A percentile compares a stretch with the other conserved stretches of the same genome.
Evolutionary conservation across 257 asterid species (phyloP).

Genomic region (Cinchona pubescens): DNA sequence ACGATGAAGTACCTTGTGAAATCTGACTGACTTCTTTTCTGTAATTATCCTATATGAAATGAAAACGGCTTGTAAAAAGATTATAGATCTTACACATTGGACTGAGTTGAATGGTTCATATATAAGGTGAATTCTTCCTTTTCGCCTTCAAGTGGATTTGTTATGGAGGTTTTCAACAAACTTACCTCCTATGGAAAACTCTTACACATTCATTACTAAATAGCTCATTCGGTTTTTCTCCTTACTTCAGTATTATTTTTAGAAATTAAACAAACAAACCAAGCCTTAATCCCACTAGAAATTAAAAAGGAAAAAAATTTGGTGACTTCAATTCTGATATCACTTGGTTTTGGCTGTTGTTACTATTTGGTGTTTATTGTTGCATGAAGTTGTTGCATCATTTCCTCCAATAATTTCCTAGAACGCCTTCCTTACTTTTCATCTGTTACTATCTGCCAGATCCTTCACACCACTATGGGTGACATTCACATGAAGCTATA

Average conservation of each 20-base stretch:
- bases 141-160: background rate
- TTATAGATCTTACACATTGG: background rate
- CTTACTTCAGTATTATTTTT: background rate
- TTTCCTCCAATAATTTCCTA: background rate
- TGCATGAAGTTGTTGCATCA: background rate
- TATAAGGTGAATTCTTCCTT: background rate
- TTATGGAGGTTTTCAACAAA: background rate
- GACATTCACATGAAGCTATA: slow-evolving; percentile 88
- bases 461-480: slow-evolving; percentile 95
- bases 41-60: background rate
- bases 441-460: slow-evolving; percentile 41
- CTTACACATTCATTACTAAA: background rate
- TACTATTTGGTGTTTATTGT: background rate
- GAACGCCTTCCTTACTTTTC: background rate
- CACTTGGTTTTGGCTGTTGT: background rate
- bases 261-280: too few relatives aligned
- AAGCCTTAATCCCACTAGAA: too few relatives aligned
- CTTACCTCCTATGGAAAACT: background rate
- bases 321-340: background rate
- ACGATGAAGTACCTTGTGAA: background rate
- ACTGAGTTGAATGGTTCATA: background rate
- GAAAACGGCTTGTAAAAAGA: background rate
- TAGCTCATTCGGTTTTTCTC: background rate
- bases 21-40: background rate
- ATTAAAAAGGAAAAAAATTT: background rate